Conservation (phyloP, 176 grass and related monocot genomes). For the Oryza brachyantha region DNA sequence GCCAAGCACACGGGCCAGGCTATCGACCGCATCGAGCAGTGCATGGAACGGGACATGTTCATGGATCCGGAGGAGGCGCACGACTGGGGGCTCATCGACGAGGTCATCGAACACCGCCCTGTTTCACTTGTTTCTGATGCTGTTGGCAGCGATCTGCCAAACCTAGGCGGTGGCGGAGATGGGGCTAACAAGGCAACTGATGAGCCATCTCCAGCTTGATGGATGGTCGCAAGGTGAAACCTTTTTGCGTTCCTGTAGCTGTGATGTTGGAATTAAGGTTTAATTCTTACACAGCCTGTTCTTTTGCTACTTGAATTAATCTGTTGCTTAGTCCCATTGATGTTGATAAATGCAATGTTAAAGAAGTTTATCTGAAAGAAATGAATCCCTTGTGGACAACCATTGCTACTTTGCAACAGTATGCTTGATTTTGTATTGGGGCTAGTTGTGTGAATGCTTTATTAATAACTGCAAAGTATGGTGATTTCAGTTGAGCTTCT, state of each 20-base stretch:
- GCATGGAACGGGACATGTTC: slow-evolving; percentile 88
- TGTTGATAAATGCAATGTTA: background rate
- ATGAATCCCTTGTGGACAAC: background rate
- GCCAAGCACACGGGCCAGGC: slow-evolving; percentile 70
- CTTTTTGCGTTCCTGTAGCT: slow-evolving; percentile 23
- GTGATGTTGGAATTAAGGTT: slow-evolving; percentile 27
- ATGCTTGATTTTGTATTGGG: background rate
- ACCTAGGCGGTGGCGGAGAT: background rate
- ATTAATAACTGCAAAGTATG: background rate
- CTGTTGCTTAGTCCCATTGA: slow-evolving; percentile 3
- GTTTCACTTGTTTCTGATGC: slow-evolving; percentile 66
- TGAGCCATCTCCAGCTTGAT: slow-evolving; percentile 56
- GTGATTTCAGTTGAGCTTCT: background rate
- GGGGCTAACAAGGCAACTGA: slow-evolving; percentile 35
- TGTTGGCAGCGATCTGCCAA: slow-evolving; percentile 17
- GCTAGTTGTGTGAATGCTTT: background rate
- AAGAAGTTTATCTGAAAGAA: slow-evolving; percentile 7
- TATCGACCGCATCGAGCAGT: slow-evolving; percentile 63
- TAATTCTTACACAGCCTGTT: slow-evolving; percentile 29
- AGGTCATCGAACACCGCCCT: slow-evolving; percentile 89
- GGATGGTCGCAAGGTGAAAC: slow-evolving; percentile 34
- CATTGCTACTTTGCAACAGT: background rate
- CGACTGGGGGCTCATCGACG: slow-evolving; percentile 79
- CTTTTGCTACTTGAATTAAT: slow-evolving; percentile 28
- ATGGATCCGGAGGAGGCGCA: slow-evolving; percentile 86